Conservation (phyloP, 2,329 filamentous ascomycete species). For the Trichoderma oligosporum region DNA sequence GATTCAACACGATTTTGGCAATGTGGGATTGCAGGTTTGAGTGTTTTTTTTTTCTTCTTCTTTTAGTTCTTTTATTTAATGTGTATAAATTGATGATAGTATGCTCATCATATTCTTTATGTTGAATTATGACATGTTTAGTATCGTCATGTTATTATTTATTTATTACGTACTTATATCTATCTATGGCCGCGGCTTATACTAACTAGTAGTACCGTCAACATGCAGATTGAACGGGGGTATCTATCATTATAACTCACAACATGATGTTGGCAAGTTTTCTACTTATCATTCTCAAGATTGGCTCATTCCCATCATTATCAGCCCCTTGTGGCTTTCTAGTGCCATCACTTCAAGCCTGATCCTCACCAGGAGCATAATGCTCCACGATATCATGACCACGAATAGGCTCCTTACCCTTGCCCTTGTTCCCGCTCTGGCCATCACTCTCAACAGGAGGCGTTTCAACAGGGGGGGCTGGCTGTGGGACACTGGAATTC, state of each 20-base stretch:
- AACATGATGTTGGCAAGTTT: not conserved
- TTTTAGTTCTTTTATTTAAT: not conserved
- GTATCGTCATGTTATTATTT: not conserved
- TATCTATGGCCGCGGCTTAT: too few species aligned
- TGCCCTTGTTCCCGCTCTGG: not conserved
- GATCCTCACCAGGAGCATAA: not conserved
- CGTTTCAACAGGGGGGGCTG: too few species aligned
- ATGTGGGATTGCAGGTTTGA: conserved; percentile 4
- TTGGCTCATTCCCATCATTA: not conserved
- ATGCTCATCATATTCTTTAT: not conserved
- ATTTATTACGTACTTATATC: not conserved
- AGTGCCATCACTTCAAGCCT: not conserved
- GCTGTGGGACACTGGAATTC: not conserved
- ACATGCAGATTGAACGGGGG: too few species aligned
- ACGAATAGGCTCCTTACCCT: not conserved
- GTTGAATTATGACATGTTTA: not conserved
- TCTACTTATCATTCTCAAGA: not conserved
- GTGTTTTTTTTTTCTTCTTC: not conserved
- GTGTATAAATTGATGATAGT: conserved; percentile 5
- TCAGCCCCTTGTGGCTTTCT: not conserved
- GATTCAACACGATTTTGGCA: conserved; percentile 1
- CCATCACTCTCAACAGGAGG: not conserved
- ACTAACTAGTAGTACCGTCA: too few species aligned
- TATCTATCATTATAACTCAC: too few species aligned
- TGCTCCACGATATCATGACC: not conserved